Conservation (phyloP, 129 eudicot genomes). For the Artemisia annua region DNA sequence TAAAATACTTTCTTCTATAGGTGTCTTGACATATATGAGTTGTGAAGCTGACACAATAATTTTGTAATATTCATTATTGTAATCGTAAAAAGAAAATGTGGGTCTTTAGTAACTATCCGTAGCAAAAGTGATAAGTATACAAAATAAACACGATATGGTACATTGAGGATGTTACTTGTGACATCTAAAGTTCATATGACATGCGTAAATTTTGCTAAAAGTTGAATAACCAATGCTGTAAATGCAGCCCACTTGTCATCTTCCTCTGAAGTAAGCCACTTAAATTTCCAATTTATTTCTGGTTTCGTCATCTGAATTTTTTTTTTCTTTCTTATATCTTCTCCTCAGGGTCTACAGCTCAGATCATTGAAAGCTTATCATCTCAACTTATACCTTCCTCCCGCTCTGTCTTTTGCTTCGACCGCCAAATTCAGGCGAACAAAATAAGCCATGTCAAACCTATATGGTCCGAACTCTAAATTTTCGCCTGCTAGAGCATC, state of each 20-base stretch:
- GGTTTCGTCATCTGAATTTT: conserved; percentile 7
- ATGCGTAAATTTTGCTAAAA: conserved; percentile 14
- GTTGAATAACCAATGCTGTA: conserved; percentile 17
- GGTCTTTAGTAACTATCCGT: neutral
- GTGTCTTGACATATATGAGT: conserved; percentile 12
- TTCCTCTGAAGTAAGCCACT: neutral
- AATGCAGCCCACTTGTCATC: neutral
- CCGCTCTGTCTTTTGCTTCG: neutral
- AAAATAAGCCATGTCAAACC: conserved; percentile 51
- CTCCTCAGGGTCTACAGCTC: conserved; percentile 18
- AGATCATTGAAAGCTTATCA: conserved; percentile 13
- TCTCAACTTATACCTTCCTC: neutral
- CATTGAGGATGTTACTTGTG: conserved; percentile 11
- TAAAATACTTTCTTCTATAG: neutral
- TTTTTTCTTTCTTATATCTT: conserved; percentile 4
- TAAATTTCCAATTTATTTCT: conserved; percentile 17
- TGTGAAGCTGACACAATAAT: neutral
- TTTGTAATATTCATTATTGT: conserved; percentile 11
- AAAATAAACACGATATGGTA: neutral
- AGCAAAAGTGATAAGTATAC: conserved; percentile 12
- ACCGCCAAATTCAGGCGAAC: neutral
- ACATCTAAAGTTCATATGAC: conserved; percentile 21
- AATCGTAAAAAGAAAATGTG: conserved; percentile 8
- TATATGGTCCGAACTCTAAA: conserved; percentile 49
- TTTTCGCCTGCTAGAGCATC: conserved; percentile 59